Percentiles rank a stretch among this genome's conserved stretches.
Conservation (phyloP, 192 early-diverging fungal genomes). For the Coemansia sp. region DNA sequence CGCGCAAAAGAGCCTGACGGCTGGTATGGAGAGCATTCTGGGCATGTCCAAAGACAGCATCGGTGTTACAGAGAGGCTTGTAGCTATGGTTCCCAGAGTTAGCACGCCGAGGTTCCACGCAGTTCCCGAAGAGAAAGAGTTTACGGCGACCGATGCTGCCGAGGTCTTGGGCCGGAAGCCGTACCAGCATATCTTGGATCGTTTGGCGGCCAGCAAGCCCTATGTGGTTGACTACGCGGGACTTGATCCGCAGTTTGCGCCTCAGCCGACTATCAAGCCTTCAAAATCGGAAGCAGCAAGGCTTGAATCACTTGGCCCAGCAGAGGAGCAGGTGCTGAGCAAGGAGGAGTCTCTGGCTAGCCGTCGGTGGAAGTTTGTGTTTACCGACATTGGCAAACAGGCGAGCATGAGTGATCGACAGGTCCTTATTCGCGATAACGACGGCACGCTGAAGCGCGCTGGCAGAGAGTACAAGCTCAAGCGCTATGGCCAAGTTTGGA, state of each 20-base stretch:
- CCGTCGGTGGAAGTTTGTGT: slow-evolving; percentile 57
- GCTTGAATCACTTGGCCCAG: slow-evolving; percentile 26
- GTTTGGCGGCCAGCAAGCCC: slow-evolving; percentile 45
- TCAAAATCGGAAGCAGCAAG: slow-evolving; percentile 7
- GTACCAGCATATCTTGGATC: slow-evolving; percentile 46
- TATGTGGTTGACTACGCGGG: slow-evolving; percentile 43
- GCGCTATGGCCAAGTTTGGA: slow-evolving; percentile 43
- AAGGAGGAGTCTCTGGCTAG: slow-evolving; percentile 40
- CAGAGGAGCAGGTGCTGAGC: slow-evolving; percentile 25
- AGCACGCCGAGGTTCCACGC: slow-evolving; percentile 75
- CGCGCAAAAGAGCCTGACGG: slow-evolving; percentile 66
- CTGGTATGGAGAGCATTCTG: slow-evolving; percentile 84
- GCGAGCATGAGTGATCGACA: slow-evolving; percentile 51
- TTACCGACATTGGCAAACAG: slow-evolving; percentile 56
- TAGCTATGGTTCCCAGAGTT: slow-evolving; percentile 57
- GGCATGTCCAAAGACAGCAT: slow-evolving; percentile 39
- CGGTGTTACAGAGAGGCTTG: slow-evolving; percentile 56
- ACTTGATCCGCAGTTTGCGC: slow-evolving; percentile 36
- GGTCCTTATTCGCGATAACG: slow-evolving; percentile 58
- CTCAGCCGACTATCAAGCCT: slow-evolving; percentile 24
- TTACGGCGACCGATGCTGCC: slow-evolving; percentile 78
- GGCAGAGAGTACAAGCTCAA: slow-evolving; percentile 51
- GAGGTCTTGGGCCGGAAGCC: slow-evolving; percentile 69
- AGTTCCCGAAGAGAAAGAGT: slow-evolving; percentile 73
- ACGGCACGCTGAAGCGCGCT: slow-evolving; percentile 57